A percentile compares a stretch with the other conserved stretches of the same genome.
phyloP scores from a whole-genome alignment of 2,329 filamentous ascomycete genomes.

The Colletotrichum lini region DNA sequence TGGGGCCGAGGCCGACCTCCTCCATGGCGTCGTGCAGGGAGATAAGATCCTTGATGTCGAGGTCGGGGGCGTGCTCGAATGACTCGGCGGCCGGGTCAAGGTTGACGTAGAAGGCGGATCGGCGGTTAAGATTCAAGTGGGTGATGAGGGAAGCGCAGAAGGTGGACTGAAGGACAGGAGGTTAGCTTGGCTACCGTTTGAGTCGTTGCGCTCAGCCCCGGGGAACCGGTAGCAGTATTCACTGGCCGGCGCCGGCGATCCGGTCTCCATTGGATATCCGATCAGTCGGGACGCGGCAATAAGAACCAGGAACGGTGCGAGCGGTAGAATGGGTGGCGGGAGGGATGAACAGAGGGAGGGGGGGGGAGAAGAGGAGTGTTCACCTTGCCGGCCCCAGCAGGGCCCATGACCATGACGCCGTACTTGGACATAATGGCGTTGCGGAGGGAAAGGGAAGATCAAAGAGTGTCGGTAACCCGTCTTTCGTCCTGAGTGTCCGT shows the following conservation, averaged over 20 bases:
- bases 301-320: slow-evolving; percentile 14
- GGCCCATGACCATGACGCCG: slow-evolving; percentile 95
- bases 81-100: slow-evolving; percentile 96
- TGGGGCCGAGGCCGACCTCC: slow-evolving; percentile 90
- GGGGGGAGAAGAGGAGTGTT: slow-evolving; percentile 37
- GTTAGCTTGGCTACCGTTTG: not conserved
- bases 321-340: slow-evolving; percentile 14
- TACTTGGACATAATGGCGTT: slow-evolving; percentile 85
- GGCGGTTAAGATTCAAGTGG: slow-evolving; percentile 89
- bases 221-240: not conserved
- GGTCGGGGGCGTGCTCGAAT: slow-evolving; percentile 91
- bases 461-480: not conserved
- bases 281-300: slow-evolving; percentile 6
- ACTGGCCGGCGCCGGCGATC: not conserved
- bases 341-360: not conserved
- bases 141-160: slow-evolving; percentile 96
- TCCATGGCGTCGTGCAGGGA: slow-evolving; percentile 97
- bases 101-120: slow-evolving; percentile 98
- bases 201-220: not conserved
- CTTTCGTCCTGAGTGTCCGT: not conserved
- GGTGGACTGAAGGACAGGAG: slow-evolving; percentile 74
- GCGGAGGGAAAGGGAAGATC: slow-evolving; percentile 15
- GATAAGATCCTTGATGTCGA: slow-evolving; percentile 96
- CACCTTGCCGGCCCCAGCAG: slow-evolving; percentile 93
- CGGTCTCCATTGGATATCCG: not conserved